phyloP scores from a whole-genome alignment of 1,284 basidiomycete genomes.

The Hemileia vastatrix region DNA sequence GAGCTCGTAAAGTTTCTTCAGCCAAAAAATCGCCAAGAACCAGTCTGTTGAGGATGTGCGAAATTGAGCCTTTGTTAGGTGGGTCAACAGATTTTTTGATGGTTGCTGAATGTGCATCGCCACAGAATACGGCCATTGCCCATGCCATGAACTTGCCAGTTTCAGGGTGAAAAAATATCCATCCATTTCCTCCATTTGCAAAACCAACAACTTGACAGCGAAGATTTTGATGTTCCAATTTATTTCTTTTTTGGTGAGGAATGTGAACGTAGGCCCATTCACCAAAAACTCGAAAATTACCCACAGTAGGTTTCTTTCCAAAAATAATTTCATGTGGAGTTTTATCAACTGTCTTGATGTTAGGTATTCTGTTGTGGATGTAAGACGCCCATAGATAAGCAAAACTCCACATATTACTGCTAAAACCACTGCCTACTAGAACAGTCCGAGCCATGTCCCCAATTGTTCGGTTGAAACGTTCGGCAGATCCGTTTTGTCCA shows the following conservation, averaged over 20 bases:
- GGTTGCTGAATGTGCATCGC: not conserved
- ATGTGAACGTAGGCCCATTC: constrained; percentile 1
- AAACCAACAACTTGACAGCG: not conserved
- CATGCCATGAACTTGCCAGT: not conserved
- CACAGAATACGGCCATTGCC: not conserved
- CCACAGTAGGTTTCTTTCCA: not conserved
- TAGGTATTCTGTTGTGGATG: constrained; percentile 1
- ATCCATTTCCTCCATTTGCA: not conserved
- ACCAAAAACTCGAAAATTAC: not conserved
- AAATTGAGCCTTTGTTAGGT: too few relatives aligned
- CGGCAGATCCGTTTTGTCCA: not conserved
- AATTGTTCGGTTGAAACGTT: not conserved
- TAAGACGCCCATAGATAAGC: not conserved
- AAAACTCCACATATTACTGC: not conserved
- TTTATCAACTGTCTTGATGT: not conserved
- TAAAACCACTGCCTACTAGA: not conserved
- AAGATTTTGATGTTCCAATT: not conserved
- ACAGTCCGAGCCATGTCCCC: not conserved
- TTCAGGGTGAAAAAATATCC: constrained; percentile 1
- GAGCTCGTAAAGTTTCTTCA: too few relatives aligned
- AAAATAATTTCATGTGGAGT: not conserved
- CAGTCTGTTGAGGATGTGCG: too few relatives aligned
- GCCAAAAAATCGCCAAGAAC: too few relatives aligned
- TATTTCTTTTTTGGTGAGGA: not conserved
- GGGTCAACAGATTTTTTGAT: not conserved